Base-by-base conservation (phyloP, 2,329 filamentous ascomycete species). In the Cercospora sojina region DNA sequence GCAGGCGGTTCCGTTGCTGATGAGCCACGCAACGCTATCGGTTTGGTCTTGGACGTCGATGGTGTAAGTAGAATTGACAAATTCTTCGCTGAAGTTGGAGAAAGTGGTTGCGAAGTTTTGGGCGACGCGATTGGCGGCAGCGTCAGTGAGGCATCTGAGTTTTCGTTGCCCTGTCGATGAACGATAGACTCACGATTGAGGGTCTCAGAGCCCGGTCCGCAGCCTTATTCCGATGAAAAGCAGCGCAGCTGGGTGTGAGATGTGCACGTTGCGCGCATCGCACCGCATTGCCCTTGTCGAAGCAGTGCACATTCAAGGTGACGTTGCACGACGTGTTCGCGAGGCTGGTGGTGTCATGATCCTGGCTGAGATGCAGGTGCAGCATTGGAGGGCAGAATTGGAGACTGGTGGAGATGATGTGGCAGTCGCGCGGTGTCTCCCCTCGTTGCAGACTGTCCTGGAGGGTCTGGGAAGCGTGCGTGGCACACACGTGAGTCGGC, bases 1-100 rank as follows among this genome's bases (percentile, higher is more conserved):
- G 47, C 65, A 69, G 18, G 61, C 51, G n/a, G 68, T 70, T n/a
- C 67, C 70, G 53, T 72, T 72, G 65, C 70, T 70, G 64, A 75
- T 75, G 20, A 75, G 59, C 65, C 72, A 73, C 31, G 65, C 67
- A 49, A 74, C 73, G 41, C 69, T 72, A 59, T 75, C 73, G 5
- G 73, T 71, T 35, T 75, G 72, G 63, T 75, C 73, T 32, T 66
- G 69, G 49, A 71, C 70, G 64, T 70, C 67, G 41, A 60, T 35
- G 43, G 70, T 64, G 16, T 73, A 55, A 23, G 65, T 67, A 7
- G 62, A 43, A 10, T 73, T 65, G 47, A 70, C 72, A 27, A 72
- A 65, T 16, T 58, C 67, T 29, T 69, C 67, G 35, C 64, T 67
- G 64, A 73, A 74, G 64, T 71, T 68, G 38, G 65, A 69, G 57